phyloP scores from a whole-genome alignment of 805 yeast genomes.

The Candida ascalaphidarum region DNA sequence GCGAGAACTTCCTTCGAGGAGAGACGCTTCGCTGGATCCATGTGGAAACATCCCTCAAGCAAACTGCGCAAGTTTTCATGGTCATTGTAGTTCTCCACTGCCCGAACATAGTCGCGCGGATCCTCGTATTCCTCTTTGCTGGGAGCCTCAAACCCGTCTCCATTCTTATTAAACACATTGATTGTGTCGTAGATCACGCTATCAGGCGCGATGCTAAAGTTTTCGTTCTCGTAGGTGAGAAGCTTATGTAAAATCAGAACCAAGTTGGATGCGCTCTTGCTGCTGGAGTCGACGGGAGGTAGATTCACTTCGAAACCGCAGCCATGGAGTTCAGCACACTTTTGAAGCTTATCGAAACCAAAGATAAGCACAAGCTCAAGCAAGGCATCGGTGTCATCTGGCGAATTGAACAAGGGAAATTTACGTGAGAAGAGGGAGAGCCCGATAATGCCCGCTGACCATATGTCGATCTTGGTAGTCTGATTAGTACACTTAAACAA shows the following conservation, averaged over 20 bases:
- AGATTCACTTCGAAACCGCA: conserved; percentile 59
- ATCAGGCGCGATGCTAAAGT: conserved; percentile 58
- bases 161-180: conserved; percentile 36
- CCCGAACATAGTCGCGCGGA: conserved; percentile 5
- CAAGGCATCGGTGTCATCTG: conserved; percentile 88
- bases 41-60: conserved; percentile 46
- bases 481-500: conserved; percentile 80
- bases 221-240: conserved; percentile 35
- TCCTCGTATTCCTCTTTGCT: conserved; percentile 4
- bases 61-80: conserved; percentile 44
- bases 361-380: conserved; percentile 76
- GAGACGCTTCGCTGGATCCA: conserved; percentile 51
- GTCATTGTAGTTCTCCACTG: conserved; percentile 23
- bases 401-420: conserved; percentile 90
- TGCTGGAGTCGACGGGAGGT: conserved; percentile 8
- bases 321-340: conserved; percentile 81
- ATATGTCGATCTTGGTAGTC: conserved; percentile 72
- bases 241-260: conserved; percentile 19
- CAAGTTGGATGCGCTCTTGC: conserved; percentile 24
- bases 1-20: conserved; percentile 49
- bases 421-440: conserved; percentile 69
- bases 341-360: conserved; percentile 65
- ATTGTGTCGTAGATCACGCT: conserved; percentile 65
- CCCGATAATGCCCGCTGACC: conserved; percentile 90
- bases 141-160: conserved; percentile 23